Evolutionary conservation across 2,329 filamentous ascomycete species (phyloP), one percentile per base, ranked within the genome.

Genomic region (Cladorrhinum sp.): DNA sequence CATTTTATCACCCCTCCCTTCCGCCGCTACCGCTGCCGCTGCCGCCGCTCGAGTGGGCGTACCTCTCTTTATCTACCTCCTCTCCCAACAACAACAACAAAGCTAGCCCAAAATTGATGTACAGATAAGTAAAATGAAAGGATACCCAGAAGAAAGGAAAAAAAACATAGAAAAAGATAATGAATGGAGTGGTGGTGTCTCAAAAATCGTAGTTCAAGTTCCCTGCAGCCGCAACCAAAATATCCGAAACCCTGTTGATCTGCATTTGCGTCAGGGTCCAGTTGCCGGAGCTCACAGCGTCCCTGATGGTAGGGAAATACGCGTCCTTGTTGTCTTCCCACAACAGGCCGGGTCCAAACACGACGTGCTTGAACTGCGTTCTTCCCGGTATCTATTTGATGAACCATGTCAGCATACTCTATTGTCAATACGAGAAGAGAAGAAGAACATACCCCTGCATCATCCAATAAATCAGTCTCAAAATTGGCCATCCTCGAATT

Each of bases 281-380:
- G 68, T 96, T 85, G 24, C 84, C 83, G 3, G 80, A 82, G 64
- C 90, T 85, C 46, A 97, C 80, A 8, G 89, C 87, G 70, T 97
- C 93, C 60, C 91, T 83, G 59, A 97, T 89, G n/a, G 88, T 88
- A 0, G 94, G 94, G 76, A 96, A 96, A 64, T 85, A 85, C n/a
- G 42, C 42, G 0, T 84, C 83, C 59, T 84, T 83, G 30, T 89
- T 83, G 66, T 88, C 84, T 39, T 83, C 85, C 33, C 87, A 87
- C 88, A 91, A 93, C 2, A 85, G 79, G 70, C 91, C 85, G 0
- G 95, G 95, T 1, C 90, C 94, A 72, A 93, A 96, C 60, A 99
- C 78, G 70, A 96, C 83, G 75, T 97, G 95, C 74, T 96, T 96
- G 81, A 92, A 99, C 76, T 98, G 95, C 4, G 90, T 90, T 65